These are phyloP conservation scores for Backusella parvicylindrica DNA, from an alignment of 192 early-diverging fungal genomes.

Conservation along the genomic window DNA sequence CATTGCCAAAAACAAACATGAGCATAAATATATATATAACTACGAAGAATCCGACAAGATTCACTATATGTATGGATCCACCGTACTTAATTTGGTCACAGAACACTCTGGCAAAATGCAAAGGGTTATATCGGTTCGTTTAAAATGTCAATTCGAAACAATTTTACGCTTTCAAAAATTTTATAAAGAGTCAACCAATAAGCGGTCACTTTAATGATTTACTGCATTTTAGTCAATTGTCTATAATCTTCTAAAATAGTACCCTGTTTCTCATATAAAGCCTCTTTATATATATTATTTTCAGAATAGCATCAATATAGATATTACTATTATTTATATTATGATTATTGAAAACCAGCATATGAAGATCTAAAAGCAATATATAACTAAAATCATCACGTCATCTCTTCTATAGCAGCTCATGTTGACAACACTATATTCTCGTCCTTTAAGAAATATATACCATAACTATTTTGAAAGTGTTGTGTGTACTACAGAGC, in stretches of 20 bases:
- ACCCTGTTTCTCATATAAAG: too few relatives aligned
- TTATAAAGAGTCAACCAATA: background rate
- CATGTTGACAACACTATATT: background rate
- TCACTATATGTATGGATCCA: background rate
- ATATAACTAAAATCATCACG: too few relatives aligned
- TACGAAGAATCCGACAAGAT: background rate
- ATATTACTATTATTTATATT: too few relatives aligned
- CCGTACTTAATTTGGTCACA: background rate
- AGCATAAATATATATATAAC: background rate
- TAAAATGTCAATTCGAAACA: background rate
- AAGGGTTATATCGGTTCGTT: too few relatives aligned
- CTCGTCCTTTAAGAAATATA: background rate
- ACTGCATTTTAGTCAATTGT: too few relatives aligned
- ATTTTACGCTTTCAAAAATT: background rate
- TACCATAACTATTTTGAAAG: background rate
- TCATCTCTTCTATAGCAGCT: too few relatives aligned
- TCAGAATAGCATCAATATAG: background rate
- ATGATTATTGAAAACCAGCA: too few relatives aligned
- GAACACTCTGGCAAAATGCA: background rate
- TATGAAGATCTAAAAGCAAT: too few relatives aligned
- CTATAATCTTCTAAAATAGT: too few relatives aligned
- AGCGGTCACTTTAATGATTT: background rate
- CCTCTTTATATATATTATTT: background rate
- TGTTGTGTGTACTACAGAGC: background rate
- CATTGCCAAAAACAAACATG: background rate